Evolutionary conservation across 164 flowering plant genomes (phyloP).

Genomic region (Vitis amurensis): DNA sequence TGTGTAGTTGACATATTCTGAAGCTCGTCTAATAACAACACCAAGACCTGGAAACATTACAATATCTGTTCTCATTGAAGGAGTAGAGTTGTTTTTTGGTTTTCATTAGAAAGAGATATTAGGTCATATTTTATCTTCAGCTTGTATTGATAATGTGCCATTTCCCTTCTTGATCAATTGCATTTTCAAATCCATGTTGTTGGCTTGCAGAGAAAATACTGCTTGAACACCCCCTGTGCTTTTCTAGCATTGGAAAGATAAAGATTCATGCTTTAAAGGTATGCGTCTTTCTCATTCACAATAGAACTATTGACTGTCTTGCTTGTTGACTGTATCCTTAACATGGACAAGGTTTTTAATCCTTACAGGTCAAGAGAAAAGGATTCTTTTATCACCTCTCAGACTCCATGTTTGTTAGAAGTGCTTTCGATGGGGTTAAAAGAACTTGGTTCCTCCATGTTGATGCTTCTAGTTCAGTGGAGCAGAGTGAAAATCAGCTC

Average conservation of each 20-base stretch:
- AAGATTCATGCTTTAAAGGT: constrained; percentile 64
- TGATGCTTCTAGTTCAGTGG: constrained; percentile 36
- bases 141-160: too few relatives aligned
- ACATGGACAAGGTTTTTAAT: constrained; percentile 5
- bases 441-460: constrained; percentile 49
- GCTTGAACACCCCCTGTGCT: constrained; percentile 53
- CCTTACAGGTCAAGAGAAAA: constrained; percentile 57
- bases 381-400: constrained; percentile 54
- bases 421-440: constrained; percentile 46
- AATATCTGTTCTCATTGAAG: too few relatives aligned
- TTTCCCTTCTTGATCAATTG: too few relatives aligned
- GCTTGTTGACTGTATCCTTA: background rate
- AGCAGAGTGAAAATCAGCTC: background rate
- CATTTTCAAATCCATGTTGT: background rate
- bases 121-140: too few relatives aligned
- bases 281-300: constrained; percentile 6
- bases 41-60: too few relatives aligned
- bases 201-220: constrained; percentile 50
- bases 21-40: too few relatives aligned
- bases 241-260: constrained; percentile 61
- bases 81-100: too few relatives aligned
- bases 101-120: too few relatives aligned
- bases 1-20: too few relatives aligned
- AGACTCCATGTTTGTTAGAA: constrained; percentile 59
- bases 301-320: background rate